phyloP scores from a whole-genome alignment of 2,329 filamentous ascomycete species.

The Elsinoe australis region DNA sequence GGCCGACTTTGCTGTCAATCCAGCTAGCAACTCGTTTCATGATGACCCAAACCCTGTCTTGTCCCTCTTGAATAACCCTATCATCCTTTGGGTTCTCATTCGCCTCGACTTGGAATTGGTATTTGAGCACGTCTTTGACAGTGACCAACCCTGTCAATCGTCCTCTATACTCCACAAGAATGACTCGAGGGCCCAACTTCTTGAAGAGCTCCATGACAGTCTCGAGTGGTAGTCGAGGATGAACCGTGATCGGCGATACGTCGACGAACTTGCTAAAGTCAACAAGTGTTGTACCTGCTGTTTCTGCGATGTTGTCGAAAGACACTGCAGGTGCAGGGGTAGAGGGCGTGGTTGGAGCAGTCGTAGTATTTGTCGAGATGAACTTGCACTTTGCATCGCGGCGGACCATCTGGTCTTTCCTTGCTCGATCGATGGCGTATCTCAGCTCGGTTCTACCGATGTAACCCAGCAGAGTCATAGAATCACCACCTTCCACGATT shows the following conservation, averaged over 20 bases:
- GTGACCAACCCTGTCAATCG: constrained; percentile 79
- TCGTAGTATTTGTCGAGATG: constrained; percentile 21
- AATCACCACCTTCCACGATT: constrained; percentile 65
- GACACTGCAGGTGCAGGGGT: constrained; percentile 36
- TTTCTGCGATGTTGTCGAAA: constrained; percentile 53
- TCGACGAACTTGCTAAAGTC: constrained; percentile 88
- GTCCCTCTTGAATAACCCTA: constrained; percentile 45
- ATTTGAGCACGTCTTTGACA: constrained; percentile 93
- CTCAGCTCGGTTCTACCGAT: constrained; percentile 86
- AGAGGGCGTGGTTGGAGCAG: constrained; percentile 26
- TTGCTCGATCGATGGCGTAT: constrained; percentile 78
- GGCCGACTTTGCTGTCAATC: constrained; percentile 21
- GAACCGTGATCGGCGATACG: constrained; percentile 78
- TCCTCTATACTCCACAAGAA: constrained; percentile 85
- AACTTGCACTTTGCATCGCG: constrained; percentile 69
- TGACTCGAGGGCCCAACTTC: constrained; percentile 90
- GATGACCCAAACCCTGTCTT: constrained; percentile 57
- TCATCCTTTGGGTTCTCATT: constrained; percentile 64
- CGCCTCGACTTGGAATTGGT: constrained; percentile 92
- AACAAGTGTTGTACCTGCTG: constrained; percentile 51
- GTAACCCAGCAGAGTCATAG: constrained; percentile 74
- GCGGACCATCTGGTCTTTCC: constrained; percentile 58
- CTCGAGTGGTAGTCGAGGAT: constrained; percentile 84
- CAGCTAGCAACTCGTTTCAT: constrained; percentile 27
- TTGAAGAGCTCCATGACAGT: constrained; percentile 98